Percentiles rank a stretch among this genome's conserved stretches.
These are phyloP conservation scores for Russula griseocarnosa DNA, from an alignment of 768 basidiomycete species.

Conservation along the genomic window DNA sequence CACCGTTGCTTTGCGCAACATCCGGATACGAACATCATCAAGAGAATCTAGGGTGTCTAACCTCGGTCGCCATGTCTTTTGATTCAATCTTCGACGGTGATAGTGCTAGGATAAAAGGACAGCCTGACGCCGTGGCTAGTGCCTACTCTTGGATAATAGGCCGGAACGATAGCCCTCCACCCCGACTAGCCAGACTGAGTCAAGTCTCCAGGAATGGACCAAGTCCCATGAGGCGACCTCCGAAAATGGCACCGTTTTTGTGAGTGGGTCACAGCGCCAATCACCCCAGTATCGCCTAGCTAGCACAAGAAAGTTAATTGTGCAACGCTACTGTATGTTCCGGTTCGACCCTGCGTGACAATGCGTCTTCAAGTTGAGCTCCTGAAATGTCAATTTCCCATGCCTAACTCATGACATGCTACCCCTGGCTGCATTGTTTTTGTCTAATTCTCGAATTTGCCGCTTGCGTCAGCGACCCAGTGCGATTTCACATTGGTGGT, in stretches of 20 bases:
- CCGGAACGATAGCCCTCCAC: slow-evolving; percentile 1
- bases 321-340: neutral
- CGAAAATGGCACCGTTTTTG: neutral
- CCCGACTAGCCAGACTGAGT: neutral
- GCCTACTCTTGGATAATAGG: neutral
- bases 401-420: neutral
- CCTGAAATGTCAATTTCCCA: neutral
- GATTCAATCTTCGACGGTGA: neutral
- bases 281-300: neutral
- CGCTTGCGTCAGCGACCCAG: neutral
- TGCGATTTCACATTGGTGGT: neutral
- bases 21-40: neutral
- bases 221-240: slow-evolving; percentile 2
- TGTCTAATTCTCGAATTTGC: neutral
- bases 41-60: neutral
- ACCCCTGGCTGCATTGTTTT: slow-evolving; percentile 4
- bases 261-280: neutral
- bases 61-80: neutral
- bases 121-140: neutral
- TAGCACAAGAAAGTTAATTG: slow-evolving; percentile 1
- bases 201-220: slow-evolving; percentile 3
- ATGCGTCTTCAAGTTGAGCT: neutral
- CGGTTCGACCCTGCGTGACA: neutral
- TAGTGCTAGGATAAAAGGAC: neutral
- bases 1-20: slow-evolving; percentile 1